Evolutionary conservation across 176 grass and related monocot species (phyloP).

Genomic region (Saccharum officinarum): DNA sequence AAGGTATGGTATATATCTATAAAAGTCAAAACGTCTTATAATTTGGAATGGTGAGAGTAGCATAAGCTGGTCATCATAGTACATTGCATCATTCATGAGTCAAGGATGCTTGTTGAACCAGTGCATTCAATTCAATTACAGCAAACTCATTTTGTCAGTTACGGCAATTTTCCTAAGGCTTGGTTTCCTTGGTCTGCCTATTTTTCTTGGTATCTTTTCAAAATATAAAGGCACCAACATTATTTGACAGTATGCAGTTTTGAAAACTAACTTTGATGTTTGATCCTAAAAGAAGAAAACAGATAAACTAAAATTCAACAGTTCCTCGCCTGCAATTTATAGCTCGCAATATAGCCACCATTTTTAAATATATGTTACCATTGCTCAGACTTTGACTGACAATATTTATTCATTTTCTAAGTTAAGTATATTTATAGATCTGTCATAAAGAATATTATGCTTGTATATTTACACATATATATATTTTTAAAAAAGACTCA

Average conservation of each 20-base stretch:
- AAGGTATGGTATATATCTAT: no score
- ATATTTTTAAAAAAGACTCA: background rate
- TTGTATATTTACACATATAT: background rate
- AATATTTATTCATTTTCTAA: background rate
- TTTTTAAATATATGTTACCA: background rate
- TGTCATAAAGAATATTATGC: background rate
- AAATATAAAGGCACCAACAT: background rate
- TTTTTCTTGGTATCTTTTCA: background rate
- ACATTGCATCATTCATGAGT: background rate
- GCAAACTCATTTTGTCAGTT: background rate
- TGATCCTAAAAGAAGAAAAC: background rate
- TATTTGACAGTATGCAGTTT: background rate
- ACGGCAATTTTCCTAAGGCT: background rate
- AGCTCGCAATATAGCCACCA: background rate
- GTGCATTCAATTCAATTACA: slow-evolving; percentile 11
- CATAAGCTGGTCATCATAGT: background rate
- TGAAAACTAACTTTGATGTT: background rate
- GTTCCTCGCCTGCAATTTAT: background rate
- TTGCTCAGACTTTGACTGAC: background rate
- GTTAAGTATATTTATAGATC: background rate
- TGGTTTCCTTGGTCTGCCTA: background rate
- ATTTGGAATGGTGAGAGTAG: no score
- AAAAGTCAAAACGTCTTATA: no score
- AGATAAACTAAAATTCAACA: background rate
- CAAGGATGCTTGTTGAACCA: background rate